Evolutionary conservation across 306 rosid genomes (phyloP).

Genomic region (Biancaea sappan): DNA sequence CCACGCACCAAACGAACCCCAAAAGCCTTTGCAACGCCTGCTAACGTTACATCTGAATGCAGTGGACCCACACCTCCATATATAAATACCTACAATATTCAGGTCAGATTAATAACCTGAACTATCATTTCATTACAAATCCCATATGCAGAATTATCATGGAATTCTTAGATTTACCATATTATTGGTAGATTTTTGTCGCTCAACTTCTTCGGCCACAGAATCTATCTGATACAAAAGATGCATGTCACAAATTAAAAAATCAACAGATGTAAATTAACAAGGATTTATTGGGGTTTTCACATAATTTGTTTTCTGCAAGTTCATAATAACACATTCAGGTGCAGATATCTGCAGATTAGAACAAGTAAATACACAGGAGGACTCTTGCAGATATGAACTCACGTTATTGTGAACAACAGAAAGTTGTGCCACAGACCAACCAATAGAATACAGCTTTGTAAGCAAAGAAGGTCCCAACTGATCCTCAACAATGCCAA

Average conservation of each 20-base stretch:
- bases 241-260: conserved; percentile 3
- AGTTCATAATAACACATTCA: conserved; percentile 27
- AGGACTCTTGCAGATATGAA: conserved; percentile 34
- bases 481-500: conserved; percentile 90
- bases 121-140: conserved; percentile 28
- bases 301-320: neutral
- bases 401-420: conserved; percentile 88
- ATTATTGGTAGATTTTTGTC: conserved; percentile 65
- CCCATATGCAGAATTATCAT: conserved; percentile 22
- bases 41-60: conserved; percentile 88
- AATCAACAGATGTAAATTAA: conserved; percentile 18
- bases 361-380: conserved; percentile 18
- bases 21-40: conserved; percentile 96
- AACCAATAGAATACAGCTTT: conserved; percentile 84
- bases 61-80: conserved; percentile 98
- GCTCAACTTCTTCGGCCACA: conserved; percentile 94
- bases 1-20: conserved; percentile 90
- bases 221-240: conserved; percentile 77
- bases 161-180: conserved; percentile 55
- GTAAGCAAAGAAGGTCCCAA: conserved; percentile 72
- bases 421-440: conserved; percentile 74
- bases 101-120: conserved; percentile 36
- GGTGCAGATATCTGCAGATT: conserved; percentile 18
- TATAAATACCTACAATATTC: conserved; percentile 71
- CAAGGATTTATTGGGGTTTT: conserved; percentile 16